Percentiles rank a stretch among this genome's conserved stretches.
These are phyloP conservation scores for Suillus lakei DNA, from an alignment of 768 basidiomycete species.

Conservation along the genomic window DNA sequence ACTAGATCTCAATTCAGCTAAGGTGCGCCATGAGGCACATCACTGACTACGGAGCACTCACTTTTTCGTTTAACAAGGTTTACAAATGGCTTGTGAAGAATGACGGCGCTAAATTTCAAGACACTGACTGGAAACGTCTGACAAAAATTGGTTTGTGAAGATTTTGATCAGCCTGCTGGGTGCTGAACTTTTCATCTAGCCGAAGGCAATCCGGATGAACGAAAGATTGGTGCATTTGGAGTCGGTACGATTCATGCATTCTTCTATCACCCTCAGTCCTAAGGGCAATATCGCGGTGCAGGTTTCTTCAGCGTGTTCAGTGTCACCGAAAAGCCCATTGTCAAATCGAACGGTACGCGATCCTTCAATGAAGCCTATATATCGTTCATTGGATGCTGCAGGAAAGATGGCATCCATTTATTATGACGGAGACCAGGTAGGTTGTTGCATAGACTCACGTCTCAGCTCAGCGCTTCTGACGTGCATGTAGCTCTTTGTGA, in stretches of 20 bases:
- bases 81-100: constrained; percentile 48
- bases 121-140: constrained; percentile 51
- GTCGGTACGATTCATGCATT: constrained; percentile 24
- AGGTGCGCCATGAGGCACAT: not conserved
- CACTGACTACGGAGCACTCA: not conserved
- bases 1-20: not conserved
- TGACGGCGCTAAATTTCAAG: constrained; percentile 50
- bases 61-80: constrained; percentile 31
- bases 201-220: constrained; percentile 57
- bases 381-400: not conserved
- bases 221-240: constrained; percentile 54
- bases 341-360: constrained; percentile 23
- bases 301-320: constrained; percentile 35
- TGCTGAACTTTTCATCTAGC: constrained; percentile 31
- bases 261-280: not conserved
- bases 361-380: not conserved
- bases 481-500: constrained; percentile 7
- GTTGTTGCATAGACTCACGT: not conserved
- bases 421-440: constrained; percentile 15
- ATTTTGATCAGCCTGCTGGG: not conserved
- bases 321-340: constrained; percentile 31
- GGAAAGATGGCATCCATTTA: constrained; percentile 7
- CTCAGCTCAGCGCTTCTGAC: not conserved
- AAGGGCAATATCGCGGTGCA: not conserved
- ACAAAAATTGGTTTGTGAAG: constrained; percentile 44